phyloP scores from a whole-genome alignment of 345 rosid genomes.

The Stellera chamaejasme region DNA sequence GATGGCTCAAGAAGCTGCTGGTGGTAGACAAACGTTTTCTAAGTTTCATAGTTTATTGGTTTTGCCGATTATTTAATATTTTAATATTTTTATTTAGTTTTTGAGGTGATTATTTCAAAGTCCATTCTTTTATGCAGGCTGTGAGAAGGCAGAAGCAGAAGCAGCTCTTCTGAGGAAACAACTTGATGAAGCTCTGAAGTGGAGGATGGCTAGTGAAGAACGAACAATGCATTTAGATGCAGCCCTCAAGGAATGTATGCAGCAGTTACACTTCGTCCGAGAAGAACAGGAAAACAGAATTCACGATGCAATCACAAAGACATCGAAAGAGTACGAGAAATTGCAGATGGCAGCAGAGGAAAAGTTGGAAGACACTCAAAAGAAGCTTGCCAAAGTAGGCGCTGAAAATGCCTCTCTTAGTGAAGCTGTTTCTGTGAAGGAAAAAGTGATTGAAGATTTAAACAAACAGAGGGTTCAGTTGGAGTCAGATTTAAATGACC shows the following conservation, averaged over 20 bases:
- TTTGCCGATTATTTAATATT: background rate
- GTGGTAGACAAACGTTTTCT: conserved; percentile 27
- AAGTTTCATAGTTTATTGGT: background rate
- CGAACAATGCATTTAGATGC: conserved; percentile 48
- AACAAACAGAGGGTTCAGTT: conserved; percentile 45
- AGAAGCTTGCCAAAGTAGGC: conserved; percentile 45
- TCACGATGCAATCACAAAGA: conserved; percentile 68
- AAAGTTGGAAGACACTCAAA: conserved; percentile 36
- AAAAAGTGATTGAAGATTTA: conserved; percentile 45
- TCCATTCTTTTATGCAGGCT: conserved; percentile 29
- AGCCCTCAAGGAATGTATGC: conserved; percentile 80
- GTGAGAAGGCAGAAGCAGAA: conserved; percentile 62
- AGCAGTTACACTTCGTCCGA: conserved; percentile 67
- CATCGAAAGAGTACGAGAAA: conserved; percentile 50
- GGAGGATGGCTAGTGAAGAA: conserved; percentile 42
- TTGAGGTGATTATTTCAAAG: background rate
- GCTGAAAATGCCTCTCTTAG: conserved; percentile 49
- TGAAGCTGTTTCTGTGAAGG: conserved; percentile 56
- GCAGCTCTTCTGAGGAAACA: conserved; percentile 42
- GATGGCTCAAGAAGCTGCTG: conserved; percentile 46
- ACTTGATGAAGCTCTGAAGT: conserved; percentile 49
- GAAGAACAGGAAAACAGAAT: conserved; percentile 74
- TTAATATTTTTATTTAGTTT: background rate
- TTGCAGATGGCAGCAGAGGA: conserved; percentile 35
- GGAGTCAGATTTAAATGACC: conserved; percentile 43